Percentiles rank a stretch among this genome's conserved stretches.
These are phyloP conservation scores for Umbelopsis sp. DNA, from an alignment of 192 early-diverging fungal species.

Conservation along the genomic window DNA sequence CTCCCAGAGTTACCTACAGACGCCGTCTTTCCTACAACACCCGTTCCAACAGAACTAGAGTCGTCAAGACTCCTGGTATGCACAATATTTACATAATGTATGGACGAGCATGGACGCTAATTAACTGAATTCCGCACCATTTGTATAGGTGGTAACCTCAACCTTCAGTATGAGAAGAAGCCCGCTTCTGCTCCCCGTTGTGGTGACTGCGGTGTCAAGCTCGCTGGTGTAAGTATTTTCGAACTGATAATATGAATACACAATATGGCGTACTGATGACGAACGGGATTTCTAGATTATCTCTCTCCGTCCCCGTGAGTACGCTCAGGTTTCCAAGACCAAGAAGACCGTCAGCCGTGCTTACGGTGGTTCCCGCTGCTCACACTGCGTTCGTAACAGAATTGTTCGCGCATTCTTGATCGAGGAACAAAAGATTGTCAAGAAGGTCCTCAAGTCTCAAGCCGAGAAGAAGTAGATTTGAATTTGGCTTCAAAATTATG, in stretches of 20 bases:
- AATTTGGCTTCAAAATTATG: neutral
- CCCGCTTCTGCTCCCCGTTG: slow-evolving; percentile 89
- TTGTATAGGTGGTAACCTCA: slow-evolving; percentile 86
- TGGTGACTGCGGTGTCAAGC: slow-evolving; percentile 92
- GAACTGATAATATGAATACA: neutral
- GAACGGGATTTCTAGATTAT: slow-evolving; percentile 24
- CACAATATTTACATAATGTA: neutral
- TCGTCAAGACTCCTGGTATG: slow-evolving; percentile 87
- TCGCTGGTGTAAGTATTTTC: slow-evolving; percentile 76
- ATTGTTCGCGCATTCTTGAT: slow-evolving; percentile 99
- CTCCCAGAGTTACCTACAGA: slow-evolving; percentile 83
- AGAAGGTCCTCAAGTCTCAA: slow-evolving; percentile 93
- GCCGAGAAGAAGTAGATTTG: slow-evolving; percentile 36
- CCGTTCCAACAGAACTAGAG: slow-evolving; percentile 82
- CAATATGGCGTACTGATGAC: neutral
- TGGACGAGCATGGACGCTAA: neutral
- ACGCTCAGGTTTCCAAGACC: slow-evolving; percentile 87
- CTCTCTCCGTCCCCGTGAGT: slow-evolving; percentile 90
- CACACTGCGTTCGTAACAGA: slow-evolving; percentile 73
- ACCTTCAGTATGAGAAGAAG: slow-evolving; percentile 92
- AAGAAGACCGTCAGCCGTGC: slow-evolving; percentile 93
- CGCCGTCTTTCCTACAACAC: slow-evolving; percentile 89
- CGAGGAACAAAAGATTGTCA: slow-evolving; percentile 99
- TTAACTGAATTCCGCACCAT: neutral
- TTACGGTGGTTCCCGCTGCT: slow-evolving; percentile 97